A percentile compares a stretch with the other conserved stretches of the same genome.
Conservation (phyloP, 140 eudicot genomes). For the Senecio squalidus region DNA sequence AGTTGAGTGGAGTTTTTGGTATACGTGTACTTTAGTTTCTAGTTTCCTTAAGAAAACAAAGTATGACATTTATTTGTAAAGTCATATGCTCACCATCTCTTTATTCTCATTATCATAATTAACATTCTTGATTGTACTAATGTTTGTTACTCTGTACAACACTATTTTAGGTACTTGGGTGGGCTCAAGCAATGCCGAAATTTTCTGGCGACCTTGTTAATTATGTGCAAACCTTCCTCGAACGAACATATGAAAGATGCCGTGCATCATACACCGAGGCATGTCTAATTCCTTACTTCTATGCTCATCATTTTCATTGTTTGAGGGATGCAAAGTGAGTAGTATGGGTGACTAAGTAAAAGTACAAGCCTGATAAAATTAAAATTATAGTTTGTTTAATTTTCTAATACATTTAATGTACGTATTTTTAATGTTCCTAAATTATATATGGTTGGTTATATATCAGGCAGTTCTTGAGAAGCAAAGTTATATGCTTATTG, state of each 20-base stretch:
- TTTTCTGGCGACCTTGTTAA: conserved; percentile 88
- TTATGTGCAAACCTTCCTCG: conserved; percentile 87
- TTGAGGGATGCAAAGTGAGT: neutral
- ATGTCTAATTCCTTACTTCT: conserved; percentile 21
- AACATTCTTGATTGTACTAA: conserved; percentile 1
- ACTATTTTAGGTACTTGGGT: conserved; percentile 73
- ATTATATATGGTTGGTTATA: conserved; percentile 19
- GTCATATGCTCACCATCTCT: neutral
- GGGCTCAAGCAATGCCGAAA: conserved; percentile 99
- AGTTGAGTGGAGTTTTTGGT: neutral
- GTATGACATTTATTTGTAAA: neutral
- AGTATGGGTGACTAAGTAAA: neutral
- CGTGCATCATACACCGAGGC: conserved; percentile 98
- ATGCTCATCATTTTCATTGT: neutral
- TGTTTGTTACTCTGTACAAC: conserved; percentile 12
- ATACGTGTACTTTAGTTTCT: neutral
- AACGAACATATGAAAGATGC: conserved; percentile 95
- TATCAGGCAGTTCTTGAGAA: conserved; percentile 99
- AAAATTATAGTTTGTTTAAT: neutral
- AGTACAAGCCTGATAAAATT: neutral
- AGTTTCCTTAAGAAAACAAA: neutral
- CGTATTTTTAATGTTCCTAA: conserved; percentile 2
- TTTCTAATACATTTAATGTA: too few relatives aligned
- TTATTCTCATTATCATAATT: neutral
- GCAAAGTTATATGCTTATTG: conserved; percentile 98